phyloP scores from a whole-genome alignment of 441 rosid species.

The Kokia cookei region DNA sequence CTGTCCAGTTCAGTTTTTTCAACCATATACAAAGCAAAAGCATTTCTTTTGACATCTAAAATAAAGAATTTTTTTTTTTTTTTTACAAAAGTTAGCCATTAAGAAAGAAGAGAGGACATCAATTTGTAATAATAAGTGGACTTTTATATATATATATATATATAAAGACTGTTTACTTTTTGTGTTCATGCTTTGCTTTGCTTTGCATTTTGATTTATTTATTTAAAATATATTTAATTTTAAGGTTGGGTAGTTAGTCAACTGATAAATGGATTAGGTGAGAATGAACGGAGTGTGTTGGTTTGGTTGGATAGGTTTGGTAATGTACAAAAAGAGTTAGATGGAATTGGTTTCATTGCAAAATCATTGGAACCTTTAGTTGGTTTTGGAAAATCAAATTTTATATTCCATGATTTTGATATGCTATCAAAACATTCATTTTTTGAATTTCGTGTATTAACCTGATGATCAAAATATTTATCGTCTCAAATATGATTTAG shows the following conservation, averaged over 20 bases:
- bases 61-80: no score
- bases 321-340: neutral
- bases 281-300: neutral
- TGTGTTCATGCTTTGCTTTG: no score
- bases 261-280: constrained; percentile 16
- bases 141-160: neutral
- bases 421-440: neutral
- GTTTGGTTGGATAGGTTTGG: neutral
- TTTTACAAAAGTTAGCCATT: neutral
- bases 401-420: neutral
- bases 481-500: no score
- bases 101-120: neutral
- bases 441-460: no score
- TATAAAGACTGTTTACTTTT: neutral
- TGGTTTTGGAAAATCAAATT: neutral
- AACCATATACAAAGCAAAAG: no score
- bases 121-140: neutral
- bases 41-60: no score
- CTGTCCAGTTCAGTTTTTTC: no score
- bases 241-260: neutral
- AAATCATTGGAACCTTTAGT: neutral
- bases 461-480: no score
- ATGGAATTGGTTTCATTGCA: neutral
- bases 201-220: neutral
- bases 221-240: neutral